phyloP scores from a whole-genome alignment of 2,329 filamentous ascomycete species.

The Aureobasidium leucospermi region DNA sequence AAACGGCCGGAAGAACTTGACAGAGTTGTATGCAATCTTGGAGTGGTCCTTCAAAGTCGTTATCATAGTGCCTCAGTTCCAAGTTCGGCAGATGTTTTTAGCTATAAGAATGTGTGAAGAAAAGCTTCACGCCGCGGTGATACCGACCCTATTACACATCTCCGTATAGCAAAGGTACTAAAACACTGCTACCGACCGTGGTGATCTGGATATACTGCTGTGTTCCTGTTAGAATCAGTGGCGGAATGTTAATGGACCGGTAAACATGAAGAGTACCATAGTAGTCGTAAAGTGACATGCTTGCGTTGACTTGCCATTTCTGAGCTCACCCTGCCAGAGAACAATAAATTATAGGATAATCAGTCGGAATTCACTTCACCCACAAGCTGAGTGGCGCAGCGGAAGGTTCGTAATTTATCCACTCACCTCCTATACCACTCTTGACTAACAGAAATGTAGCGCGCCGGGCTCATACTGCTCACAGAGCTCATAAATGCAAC shows the following conservation, averaged over 20 bases:
- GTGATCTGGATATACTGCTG: too few relatives aligned
- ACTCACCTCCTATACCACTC: background rate
- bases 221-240: too few relatives aligned
- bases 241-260: background rate
- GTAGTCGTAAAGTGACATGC: too few relatives aligned
- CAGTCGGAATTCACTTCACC: background rate
- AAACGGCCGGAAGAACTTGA: too few relatives aligned
- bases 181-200: too few relatives aligned
- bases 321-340: too few relatives aligned
- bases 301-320: too few relatives aligned
- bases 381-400: constrained; percentile 18
- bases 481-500: constrained; percentile 1
- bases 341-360: background rate
- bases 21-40: too few relatives aligned
- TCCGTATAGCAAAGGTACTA: background rate
- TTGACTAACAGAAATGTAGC: background rate
- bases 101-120: background rate
- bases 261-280: too few relatives aligned
- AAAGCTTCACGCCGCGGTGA: background rate
- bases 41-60: too few relatives aligned
- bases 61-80: too few relatives aligned
- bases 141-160: background rate
- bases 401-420: constrained; percentile 5
- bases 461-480: constrained; percentile 18
- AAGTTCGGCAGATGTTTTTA: too few relatives aligned